A percentile compares a stretch with the other conserved stretches of the same genome.
Evolutionary conservation across 1,139 yeast genomes (phyloP).

Genomic region (Candida pseudoviswanathii): DNA sequence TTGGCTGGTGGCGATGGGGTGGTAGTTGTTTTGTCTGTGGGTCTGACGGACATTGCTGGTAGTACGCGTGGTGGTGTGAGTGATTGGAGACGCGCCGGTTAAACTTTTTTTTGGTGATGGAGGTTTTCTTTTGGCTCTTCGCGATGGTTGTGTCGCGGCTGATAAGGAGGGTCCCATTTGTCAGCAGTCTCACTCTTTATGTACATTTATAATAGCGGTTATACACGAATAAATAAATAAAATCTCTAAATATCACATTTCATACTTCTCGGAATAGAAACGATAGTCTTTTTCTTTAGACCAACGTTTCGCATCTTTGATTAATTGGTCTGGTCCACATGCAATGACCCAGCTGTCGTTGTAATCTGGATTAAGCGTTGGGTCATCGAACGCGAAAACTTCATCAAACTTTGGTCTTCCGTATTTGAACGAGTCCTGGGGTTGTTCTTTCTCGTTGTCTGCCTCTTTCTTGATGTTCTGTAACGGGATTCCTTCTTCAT

Average conservation of each 20-base stretch:
- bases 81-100: neutral
- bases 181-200: too few relatives aligned
- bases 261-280: slow-evolving; percentile 48
- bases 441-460: slow-evolving; percentile 17
- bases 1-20: neutral
- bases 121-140: neutral
- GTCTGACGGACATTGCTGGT: slow-evolving; percentile 13
- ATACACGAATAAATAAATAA: too few relatives aligned
- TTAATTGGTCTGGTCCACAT: slow-evolving; percentile 67
- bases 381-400: slow-evolving; percentile 28
- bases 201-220: too few relatives aligned
- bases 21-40: neutral
- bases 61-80: neutral
- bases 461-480: slow-evolving; percentile 11
- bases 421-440: slow-evolving; percentile 8
- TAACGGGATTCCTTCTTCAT: slow-evolving; percentile 1
- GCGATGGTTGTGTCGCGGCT: neutral
- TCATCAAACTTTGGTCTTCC: slow-evolving; percentile 47
- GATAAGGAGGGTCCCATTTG: too few relatives aligned
- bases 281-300: slow-evolving; percentile 38
- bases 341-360: slow-evolving; percentile 59
- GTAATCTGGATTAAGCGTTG: slow-evolving; percentile 25
- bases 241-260: slow-evolving; percentile 21
- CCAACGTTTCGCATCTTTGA: slow-evolving; percentile 48
- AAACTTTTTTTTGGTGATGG: neutral